Evolutionary conservation across 2,329 filamentous ascomycete genomes (phyloP).

Genomic region (Cercospora brassicicola): DNA sequence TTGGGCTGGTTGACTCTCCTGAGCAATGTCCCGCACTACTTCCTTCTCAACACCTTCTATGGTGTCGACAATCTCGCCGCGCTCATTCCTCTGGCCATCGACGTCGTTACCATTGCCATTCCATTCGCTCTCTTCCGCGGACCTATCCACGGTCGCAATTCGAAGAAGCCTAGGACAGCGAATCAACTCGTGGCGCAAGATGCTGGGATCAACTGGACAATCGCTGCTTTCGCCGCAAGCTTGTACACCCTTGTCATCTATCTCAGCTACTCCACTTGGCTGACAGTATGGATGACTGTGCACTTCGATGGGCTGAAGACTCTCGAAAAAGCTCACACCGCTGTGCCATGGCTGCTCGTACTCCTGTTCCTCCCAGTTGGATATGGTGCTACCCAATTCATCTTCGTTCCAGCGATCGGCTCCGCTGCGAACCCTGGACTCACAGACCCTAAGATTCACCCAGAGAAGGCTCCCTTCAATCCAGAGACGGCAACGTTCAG

Average conservation of each 20-base stretch:
- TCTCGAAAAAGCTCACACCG: conserved; percentile 66
- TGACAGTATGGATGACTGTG: conserved; percentile 70
- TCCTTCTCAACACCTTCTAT: conserved; percentile 78
- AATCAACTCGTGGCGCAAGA: conserved; percentile 59
- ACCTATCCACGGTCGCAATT: conserved; percentile 62
- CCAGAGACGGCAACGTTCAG: conserved; percentile 63
- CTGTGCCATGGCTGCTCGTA: conserved; percentile 52
- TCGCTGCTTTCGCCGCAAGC: conserved; percentile 65
- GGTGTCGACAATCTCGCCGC: conserved; percentile 62
- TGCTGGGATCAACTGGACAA: conserved; percentile 61
- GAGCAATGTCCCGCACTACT: conserved; percentile 72
- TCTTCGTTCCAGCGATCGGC: conserved; percentile 69
- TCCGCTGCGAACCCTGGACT: conserved; percentile 35
- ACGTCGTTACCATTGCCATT: conserved; percentile 66
- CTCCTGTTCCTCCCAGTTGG: conserved; percentile 67
- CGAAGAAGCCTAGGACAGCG: conserved; percentile 46
- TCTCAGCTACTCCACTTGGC: conserved; percentile 65
- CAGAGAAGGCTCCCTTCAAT: conserved; percentile 59
- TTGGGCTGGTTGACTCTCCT: conserved; percentile 56
- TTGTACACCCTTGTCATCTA: conserved; percentile 76
- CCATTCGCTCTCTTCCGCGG: conserved; percentile 75
- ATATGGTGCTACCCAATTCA: conserved; percentile 69
- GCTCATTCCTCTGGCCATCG: conserved; percentile 63
- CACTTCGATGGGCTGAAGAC: conserved; percentile 73
- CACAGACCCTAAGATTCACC: conserved; percentile 24